phyloP scores from a whole-genome alignment of 2,329 filamentous ascomycete species.

The Ophiostoma ips region DNA sequence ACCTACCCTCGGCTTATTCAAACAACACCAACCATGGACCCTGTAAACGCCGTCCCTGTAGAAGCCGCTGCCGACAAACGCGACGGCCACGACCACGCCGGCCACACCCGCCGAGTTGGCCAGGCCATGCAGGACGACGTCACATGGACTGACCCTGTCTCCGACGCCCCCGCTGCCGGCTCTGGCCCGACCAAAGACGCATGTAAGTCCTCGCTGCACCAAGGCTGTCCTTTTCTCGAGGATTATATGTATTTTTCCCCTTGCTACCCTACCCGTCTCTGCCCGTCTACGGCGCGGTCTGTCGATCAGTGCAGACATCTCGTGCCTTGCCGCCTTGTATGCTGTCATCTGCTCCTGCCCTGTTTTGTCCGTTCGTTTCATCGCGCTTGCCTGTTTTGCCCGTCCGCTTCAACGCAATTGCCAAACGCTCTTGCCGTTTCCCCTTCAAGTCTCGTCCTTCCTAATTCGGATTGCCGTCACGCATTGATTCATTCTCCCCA shows the following conservation, averaged over 20 bases:
- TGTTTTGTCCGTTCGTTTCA: background rate
- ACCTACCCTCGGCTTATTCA: too few relatives aligned
- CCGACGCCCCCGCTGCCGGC: background rate
- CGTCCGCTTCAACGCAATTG: background rate
- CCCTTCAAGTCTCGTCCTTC: background rate
- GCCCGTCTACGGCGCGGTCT: too few relatives aligned
- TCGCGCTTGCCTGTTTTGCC: background rate
- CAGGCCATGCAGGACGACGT: background rate
- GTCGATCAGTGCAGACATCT: background rate
- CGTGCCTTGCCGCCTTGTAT: background rate
- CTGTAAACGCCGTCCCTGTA: background rate
- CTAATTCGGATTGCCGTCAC: background rate
- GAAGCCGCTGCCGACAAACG: background rate
- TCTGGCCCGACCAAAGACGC: background rate
- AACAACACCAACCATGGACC: background rate
- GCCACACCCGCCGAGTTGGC: too few relatives aligned
- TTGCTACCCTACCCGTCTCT: too few relatives aligned
- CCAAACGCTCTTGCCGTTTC: background rate
- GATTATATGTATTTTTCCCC: too few relatives aligned
- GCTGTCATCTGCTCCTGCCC: background rate
- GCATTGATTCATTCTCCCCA: too few relatives aligned
- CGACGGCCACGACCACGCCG: background rate
- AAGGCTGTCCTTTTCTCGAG: background rate
- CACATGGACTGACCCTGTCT: background rate
- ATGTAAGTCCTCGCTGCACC: too few relatives aligned